These are phyloP conservation scores for Diplodia seriata DNA, from an alignment of 2,329 filamentous ascomycete species.

Conservation along the genomic window DNA sequence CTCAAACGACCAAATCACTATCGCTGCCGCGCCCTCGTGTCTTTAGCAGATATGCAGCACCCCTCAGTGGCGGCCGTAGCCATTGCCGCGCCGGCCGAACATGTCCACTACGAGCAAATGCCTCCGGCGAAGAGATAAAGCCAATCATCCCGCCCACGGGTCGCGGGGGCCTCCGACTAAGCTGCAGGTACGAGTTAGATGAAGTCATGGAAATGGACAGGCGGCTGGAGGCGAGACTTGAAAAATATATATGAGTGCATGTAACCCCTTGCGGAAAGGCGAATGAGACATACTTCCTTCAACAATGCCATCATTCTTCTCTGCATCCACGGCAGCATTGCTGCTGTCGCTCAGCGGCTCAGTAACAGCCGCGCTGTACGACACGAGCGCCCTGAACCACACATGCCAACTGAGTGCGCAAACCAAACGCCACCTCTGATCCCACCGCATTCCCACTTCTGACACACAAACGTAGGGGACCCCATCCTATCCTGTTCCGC, in stretches of 20 bases:
- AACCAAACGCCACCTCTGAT: conserved; percentile 29
- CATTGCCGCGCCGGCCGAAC: conserved; percentile 16
- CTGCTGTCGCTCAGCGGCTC: conserved; percentile 35
- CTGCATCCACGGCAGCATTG: neutral
- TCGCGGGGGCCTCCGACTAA: neutral
- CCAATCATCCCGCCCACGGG: conserved; percentile 17
- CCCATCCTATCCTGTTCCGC: conserved; percentile 44
- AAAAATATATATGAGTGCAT: neutral
- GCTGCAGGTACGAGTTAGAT: conserved; percentile 24
- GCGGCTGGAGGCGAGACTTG: too few relatives aligned
- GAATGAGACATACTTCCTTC: neutral
- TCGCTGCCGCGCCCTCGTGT: conserved; percentile 13
- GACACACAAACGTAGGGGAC: neutral
- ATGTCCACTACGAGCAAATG: neutral
- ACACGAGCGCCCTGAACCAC: conserved; percentile 61
- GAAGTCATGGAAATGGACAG: neutral
- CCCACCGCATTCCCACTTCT: neutral
- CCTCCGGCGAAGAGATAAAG: conserved; percentile 18
- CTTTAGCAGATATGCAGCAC: neutral
- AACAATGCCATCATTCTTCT: conserved; percentile 9
- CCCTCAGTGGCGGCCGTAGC: conserved; percentile 6
- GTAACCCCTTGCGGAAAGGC: neutral
- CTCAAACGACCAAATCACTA: conserved; percentile 13
- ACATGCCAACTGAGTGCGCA: conserved; percentile 59
- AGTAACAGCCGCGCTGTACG: conserved; percentile 52